phyloP scores from a whole-genome alignment of 768 basidiomycete genomes.

The Chalciporus sphaerocephalus region DNA sequence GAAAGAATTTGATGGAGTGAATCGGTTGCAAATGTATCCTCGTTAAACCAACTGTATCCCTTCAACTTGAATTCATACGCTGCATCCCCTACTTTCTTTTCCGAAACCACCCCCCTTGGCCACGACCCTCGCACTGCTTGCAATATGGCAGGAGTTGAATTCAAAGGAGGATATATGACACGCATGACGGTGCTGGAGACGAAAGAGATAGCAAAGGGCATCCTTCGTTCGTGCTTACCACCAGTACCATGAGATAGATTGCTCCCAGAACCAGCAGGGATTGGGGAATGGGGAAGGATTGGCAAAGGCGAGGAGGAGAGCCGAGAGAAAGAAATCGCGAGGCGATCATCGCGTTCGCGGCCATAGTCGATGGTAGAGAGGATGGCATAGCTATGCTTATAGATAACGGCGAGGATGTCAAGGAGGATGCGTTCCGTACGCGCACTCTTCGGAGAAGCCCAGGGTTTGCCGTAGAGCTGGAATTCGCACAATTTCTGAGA shows the following conservation, averaged over 20 bases:
- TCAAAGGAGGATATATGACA: slow-evolving; percentile 72
- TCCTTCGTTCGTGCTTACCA: slow-evolving; percentile 32
- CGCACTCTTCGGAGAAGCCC: slow-evolving; percentile 64
- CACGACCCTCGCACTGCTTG: slow-evolving; percentile 73
- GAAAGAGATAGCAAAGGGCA: slow-evolving; percentile 73
- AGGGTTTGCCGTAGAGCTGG: slow-evolving; percentile 63
- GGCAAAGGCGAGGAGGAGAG: slow-evolving; percentile 35
- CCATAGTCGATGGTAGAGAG: slow-evolving; percentile 75
- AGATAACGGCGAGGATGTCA: slow-evolving; percentile 59
- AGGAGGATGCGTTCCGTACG: slow-evolving; percentile 65
- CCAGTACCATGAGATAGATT: slow-evolving; percentile 35
- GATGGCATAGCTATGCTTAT: slow-evolving; percentile 58
- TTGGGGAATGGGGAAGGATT: slow-evolving; percentile 36
- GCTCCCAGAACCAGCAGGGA: slow-evolving; percentile 37
- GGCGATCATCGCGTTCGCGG: slow-evolving; percentile 66
- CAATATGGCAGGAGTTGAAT: slow-evolving; percentile 75
- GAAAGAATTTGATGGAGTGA: slow-evolving; percentile 68
- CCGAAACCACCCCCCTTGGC: slow-evolving; percentile 75
- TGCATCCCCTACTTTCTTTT: slow-evolving; percentile 68
- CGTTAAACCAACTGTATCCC: slow-evolving; percentile 79
- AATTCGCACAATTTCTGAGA: slow-evolving; percentile 63
- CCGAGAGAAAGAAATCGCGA: slow-evolving; percentile 67
- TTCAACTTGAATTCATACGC: slow-evolving; percentile 79
- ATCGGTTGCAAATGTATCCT: slow-evolving; percentile 71
- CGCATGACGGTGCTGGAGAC: slow-evolving; percentile 62